Evolutionary conservation across 495 filamentous ascomycete species (phyloP), one percentile per base, ranked within the genome.

Genomic region (Penicillium lagena): DNA sequence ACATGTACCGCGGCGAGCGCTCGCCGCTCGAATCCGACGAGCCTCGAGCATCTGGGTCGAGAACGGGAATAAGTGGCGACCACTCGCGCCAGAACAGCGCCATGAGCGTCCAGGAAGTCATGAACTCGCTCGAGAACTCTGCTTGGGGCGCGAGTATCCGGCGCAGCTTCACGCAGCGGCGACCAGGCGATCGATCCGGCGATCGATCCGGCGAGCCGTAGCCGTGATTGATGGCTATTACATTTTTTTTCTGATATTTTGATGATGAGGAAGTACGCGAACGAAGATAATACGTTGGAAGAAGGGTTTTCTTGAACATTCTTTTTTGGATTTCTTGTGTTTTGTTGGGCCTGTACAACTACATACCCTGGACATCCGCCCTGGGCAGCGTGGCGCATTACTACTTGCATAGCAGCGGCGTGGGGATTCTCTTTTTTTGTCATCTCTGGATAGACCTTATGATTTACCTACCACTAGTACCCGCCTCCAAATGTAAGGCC

Each of bases 121-220:
- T 90, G 66, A 77, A 86, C 43, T 82, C 89, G 55, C 71, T 96
- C 27, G 85, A 87, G 51, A 83, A 88, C 50, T 93, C 89, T 33
- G 87, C 83, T 13, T 96, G 90, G 90, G 87, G 90, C 40, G 85
- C 90, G 66, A 95, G 89, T 71, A 87, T 96, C 39, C 75, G 89
- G 47, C 78, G 89, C 43, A 95, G 89, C 65, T 88, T 93, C 49
- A 95, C 88, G 39, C 77, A 81, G 67, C 80, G 82, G 51, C 78
- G 79, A 54, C 71, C 71, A 12, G 72, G 62, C 42, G 55, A 58
- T 44, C 46, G 48, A 42, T 46, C 46, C n/a, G 27, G 39, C 42
- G 55, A 58, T 44, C 46, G 48, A 42, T 46, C 46, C n/a, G 27
- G 39, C 22, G 55, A 55, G 4, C 22, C 22, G 28, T 54, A 54